phyloP scores from a whole-genome alignment of 805 yeast genomes.

The Pichia membranifaciens region DNA sequence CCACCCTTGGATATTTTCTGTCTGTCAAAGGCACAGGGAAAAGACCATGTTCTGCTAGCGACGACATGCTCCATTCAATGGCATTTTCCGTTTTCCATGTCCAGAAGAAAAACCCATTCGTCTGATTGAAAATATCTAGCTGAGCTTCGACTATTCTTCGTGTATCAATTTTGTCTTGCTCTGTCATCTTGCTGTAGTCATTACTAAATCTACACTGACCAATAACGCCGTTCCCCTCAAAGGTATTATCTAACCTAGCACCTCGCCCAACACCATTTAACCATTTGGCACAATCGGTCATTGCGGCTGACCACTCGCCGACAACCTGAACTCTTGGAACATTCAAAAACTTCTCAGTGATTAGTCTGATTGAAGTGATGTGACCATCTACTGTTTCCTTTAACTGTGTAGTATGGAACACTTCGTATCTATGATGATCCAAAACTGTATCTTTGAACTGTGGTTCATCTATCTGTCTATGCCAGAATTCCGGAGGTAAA shows the following conservation, averaged over 20 bases:
- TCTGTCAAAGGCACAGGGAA: constrained; percentile 61
- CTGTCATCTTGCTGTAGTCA: constrained; percentile 37
- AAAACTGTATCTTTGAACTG: constrained; percentile 49
- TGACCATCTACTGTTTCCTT: constrained; percentile 54
- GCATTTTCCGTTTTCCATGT: constrained; percentile 62
- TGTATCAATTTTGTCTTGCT: constrained; percentile 36
- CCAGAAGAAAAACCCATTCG: constrained; percentile 67
- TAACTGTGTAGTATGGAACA: constrained; percentile 64
- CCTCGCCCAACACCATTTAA: constrained; percentile 64
- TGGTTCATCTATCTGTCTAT: constrained; percentile 22
- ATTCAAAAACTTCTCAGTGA: constrained; percentile 37
- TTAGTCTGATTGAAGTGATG: constrained; percentile 44
- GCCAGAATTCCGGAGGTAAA: constrained; percentile 49
- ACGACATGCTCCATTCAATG: constrained; percentile 59
- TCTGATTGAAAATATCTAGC: constrained; percentile 42
- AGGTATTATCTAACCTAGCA: constrained; percentile 61
- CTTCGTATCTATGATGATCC: constrained; percentile 91
- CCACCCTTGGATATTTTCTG: constrained; percentile 67
- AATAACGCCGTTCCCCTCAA: constrained; percentile 33
- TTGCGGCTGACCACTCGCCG: constrained; percentile 69
- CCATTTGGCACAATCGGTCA: constrained; percentile 68
- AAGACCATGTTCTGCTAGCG: constrained; percentile 42
- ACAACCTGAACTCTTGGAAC: constrained; percentile 44
- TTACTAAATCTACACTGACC: constrained; percentile 48
- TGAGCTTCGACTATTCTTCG: constrained; percentile 58